Evolutionary conservation across 805 yeast genomes (phyloP), one percentile per base, ranked within the genome.

Genomic region (Dipodascus albidus): DNA sequence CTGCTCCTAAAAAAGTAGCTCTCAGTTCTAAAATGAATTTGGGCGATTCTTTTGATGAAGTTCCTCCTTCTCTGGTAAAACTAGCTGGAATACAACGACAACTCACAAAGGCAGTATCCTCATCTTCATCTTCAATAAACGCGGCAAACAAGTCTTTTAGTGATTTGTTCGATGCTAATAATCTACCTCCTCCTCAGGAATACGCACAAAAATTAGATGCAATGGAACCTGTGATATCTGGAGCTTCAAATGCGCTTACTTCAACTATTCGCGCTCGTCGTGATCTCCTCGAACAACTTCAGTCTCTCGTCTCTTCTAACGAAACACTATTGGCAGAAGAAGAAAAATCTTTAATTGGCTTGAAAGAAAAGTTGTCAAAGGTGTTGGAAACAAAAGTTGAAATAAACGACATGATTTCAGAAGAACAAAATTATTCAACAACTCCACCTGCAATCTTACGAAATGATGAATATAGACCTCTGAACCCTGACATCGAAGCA

Each of bases 101-200:
- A 48, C 22, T 23, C 41, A 44, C 20, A 19, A 24, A 19, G 35
- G 21, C 17, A 19, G 23, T 22, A 4, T 21, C 48, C 20, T 49
- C 54, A 17, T 48, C 58, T 23, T 31, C 51, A 8, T 24, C 50
- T n/a, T 49, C 27, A 49, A 49, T 24, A 23, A 52, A 44, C 14
- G 22, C 54, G 2, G 55, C 59, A 15, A 52, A 48, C 20, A 51
- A 56, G 15, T 50, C 50, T 6, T 61, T 56, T 33, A 35, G 55
- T 17, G 49, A 57, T 2, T 49, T 59, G 6, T 57, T 60, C 21
- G 68, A 63, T 14, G 55, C 60, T 41, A 66, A 60, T n/a, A 56
- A 58, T 1, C 53, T 67, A 9, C 72, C 74, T 17, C 67, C 73
- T 8, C 68, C 70, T 20, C 53, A 69, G 27, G 65, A 56, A 51